Conservation (phyloP, 2,329 filamentous ascomycete genomes). For the Trichoderma atrobrunneum region DNA sequence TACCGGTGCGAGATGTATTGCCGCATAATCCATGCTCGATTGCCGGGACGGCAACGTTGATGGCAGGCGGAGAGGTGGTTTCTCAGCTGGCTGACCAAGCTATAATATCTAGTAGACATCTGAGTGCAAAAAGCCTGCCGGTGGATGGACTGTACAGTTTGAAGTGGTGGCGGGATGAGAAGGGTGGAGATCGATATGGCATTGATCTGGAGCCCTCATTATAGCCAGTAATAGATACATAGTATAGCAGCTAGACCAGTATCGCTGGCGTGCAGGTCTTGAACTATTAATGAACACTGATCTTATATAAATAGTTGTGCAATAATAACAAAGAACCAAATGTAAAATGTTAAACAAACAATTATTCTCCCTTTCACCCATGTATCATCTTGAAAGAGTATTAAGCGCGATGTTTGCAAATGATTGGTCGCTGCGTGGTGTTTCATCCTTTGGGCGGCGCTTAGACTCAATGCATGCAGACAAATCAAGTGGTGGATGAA, state of each 20-base stretch:
- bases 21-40: slow-evolving; percentile 10
- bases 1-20: not conserved
- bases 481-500: not conserved
- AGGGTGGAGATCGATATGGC: not conserved
- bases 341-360: not conserved
- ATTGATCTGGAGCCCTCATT: slow-evolving; percentile 3
- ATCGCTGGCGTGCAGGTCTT: not conserved
- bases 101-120: not conserved
- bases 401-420: not conserved
- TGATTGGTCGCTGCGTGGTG: slow-evolving; percentile 8
- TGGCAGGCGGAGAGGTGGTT: not conserved
- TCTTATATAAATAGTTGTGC: not conserved
- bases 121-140: not conserved
- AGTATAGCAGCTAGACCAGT: not conserved
- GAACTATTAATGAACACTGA: not conserved
- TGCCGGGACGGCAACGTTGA: not conserved
- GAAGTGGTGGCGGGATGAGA: slow-evolving; percentile 10
- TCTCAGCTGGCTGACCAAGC: not conserved
- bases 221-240: not conserved
- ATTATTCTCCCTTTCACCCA: not conserved
- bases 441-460: slow-evolving; percentile 8
- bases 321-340: not conserved
- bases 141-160: not conserved
- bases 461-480: not conserved
- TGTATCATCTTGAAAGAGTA: not conserved